These are phyloP conservation scores for Neodidymelliopsis sp. DNA, from an alignment of 2,329 filamentous ascomycete species.

Conservation along the genomic window DNA sequence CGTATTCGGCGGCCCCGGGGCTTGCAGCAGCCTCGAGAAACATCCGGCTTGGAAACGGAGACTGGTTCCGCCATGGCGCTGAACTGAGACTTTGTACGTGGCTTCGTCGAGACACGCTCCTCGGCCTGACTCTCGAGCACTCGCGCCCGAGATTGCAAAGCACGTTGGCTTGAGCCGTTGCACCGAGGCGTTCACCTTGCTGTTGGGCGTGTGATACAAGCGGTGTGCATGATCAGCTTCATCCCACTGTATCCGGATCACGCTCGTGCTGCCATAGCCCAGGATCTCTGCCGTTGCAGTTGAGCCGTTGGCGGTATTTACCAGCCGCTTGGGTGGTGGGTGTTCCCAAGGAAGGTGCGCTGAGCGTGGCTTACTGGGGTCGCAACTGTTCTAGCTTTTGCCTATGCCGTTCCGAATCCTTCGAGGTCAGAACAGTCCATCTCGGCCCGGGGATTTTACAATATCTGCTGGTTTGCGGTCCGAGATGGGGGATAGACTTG, in stretches of 20 bases:
- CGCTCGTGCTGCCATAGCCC: not conserved
- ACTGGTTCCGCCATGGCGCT: not conserved
- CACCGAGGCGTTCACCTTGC: not conserved
- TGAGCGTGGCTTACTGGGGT: conserved; percentile 7
- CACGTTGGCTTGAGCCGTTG: not conserved
- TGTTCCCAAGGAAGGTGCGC: conserved; percentile 3
- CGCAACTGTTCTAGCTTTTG: not conserved
- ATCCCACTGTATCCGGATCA: not conserved
- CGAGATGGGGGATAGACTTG: conserved; percentile 6
- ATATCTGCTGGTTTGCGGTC: not conserved
- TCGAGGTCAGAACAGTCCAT: not conserved
- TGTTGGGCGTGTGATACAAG: conserved; percentile 11
- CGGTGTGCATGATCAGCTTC: conserved; percentile 14
- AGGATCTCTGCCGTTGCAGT: not conserved
- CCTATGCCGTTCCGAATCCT: not conserved
- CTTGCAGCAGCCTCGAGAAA: not conserved
- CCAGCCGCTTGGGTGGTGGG: conserved; percentile 15
- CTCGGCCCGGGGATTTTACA: conserved; percentile 12
- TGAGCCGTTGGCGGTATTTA: conserved; percentile 11
- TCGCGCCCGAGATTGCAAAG: not conserved
- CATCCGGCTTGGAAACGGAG: conserved; percentile 1
- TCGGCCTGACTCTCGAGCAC: too few relatives aligned
- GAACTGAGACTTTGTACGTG: not conserved
- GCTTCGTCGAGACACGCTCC: not conserved
- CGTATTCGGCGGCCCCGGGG: not conserved